These are phyloP conservation scores for Phytophthora capsici DNA, from an alignment of 352 stramenopile species.

Conservation along the genomic window DNA sequence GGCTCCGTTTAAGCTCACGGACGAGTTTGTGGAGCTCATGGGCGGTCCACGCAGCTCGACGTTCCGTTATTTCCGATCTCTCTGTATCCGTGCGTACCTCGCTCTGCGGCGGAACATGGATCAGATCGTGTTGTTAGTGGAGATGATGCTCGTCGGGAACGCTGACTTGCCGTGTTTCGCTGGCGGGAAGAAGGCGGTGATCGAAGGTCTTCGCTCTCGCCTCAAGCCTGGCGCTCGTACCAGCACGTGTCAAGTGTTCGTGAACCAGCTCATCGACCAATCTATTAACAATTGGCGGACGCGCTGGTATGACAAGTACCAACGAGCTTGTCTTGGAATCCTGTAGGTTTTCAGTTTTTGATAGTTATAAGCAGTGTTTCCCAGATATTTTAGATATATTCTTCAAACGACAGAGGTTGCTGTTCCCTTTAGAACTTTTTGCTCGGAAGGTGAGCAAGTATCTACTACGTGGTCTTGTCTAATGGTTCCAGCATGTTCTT, in stretches of 20 bases:
- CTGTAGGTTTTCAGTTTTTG: slow-evolving; percentile 53
- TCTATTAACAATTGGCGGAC: slow-evolving; percentile 91
- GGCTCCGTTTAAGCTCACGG: slow-evolving; percentile 98
- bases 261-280: slow-evolving; percentile 88
- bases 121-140: slow-evolving; percentile 95
- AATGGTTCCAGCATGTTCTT: slow-evolving; percentile 44
- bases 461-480: slow-evolving; percentile 49
- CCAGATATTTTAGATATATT: background rate
- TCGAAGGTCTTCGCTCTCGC: slow-evolving; percentile 76
- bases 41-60: slow-evolving; percentile 91
- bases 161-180: slow-evolving; percentile 83
- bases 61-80: slow-evolving; percentile 95
- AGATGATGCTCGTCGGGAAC: slow-evolving; percentile 96
- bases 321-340: slow-evolving; percentile 89
- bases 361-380: slow-evolving; percentile 34
- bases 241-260: slow-evolving; percentile 81
- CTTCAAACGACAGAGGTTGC: slow-evolving; percentile 28
- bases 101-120: slow-evolving; percentile 94
- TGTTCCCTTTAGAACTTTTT: slow-evolving; percentile 31
- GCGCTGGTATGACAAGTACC: slow-evolving; percentile 92
- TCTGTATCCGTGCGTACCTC: slow-evolving; percentile 97
- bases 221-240: slow-evolving; percentile 84
- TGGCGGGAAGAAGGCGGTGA: slow-evolving; percentile 80
- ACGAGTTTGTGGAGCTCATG: slow-evolving; percentile 96
- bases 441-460: slow-evolving; percentile 39